These are phyloP conservation scores for Paramecium caudatum DNA, from an alignment of 73 alveolate species.

Conservation along the genomic window DNA sequence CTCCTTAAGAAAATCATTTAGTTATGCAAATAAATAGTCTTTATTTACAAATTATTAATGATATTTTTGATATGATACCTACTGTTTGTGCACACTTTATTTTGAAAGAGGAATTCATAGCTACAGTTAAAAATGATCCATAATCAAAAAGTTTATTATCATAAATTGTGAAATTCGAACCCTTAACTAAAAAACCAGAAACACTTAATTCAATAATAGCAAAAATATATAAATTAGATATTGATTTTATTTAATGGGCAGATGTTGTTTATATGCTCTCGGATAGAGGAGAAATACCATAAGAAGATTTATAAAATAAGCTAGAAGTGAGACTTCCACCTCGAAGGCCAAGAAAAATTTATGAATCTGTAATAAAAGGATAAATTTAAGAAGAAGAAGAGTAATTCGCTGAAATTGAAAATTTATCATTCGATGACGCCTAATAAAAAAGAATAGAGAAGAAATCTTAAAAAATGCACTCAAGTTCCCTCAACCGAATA, in stretches of 20 bases:
- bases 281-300: constrained; percentile 29
- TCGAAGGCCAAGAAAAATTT: constrained; percentile 24
- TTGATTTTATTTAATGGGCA: constrained; percentile 49
- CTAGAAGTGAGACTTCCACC: neutral
- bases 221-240: constrained; percentile 23
- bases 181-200: neutral
- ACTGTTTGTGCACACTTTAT: constrained; percentile 41
- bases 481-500: constrained; percentile 26
- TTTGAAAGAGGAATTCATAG: constrained; percentile 50
- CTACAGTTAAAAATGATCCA: constrained; percentile 58
- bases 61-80: constrained; percentile 51
- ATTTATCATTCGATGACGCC: constrained; percentile 60
- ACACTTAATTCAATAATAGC: constrained; percentile 24
- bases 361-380: constrained; percentile 8
- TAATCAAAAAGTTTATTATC: constrained; percentile 39
- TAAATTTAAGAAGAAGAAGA: constrained; percentile 48
- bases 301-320: constrained; percentile 27
- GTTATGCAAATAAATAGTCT: neutral
- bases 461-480: constrained; percentile 5
- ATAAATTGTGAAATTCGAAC: constrained; percentile 20
- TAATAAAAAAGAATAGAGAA: constrained; percentile 14
- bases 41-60: constrained; percentile 39
- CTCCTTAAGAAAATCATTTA: constrained; percentile 37
- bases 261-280: constrained; percentile 23
- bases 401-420: constrained; percentile 49